Evolutionary conservation across 2,329 filamentous ascomycete species (phyloP), one percentile per base, ranked within the genome.

Genomic region (Venturia aucupariae): DNA sequence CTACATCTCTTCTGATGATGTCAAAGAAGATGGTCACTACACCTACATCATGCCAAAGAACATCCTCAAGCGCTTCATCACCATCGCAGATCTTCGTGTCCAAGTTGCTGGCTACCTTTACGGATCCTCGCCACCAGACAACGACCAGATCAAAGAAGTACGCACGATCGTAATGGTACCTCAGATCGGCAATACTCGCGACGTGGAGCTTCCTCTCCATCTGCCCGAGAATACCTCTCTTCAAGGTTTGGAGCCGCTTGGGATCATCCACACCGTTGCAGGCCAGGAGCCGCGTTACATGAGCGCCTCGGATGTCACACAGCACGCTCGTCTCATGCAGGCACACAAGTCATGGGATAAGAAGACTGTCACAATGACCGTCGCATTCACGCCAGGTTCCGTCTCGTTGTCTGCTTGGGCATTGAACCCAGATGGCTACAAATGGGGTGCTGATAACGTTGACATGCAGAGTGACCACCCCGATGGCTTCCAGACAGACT

Each of bases 21-120:
- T 93, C 68, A 90, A 92, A 63, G 85, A 94, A 68, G 92, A 96
- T 66, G 90, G 92, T 46, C 84, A 87, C 71, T 89, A 90, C 73
- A 99, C 93, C 0, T 99, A 97, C 72, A 90, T 99, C 71, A 97
- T 99, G 90, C 94, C 94, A 0, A 99, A 97, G 84, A 99, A 99
- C 75, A 88, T 99, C 60, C 84, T 99, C 71, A 97, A 96, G 83
- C 90, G 91, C 68, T 99, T 99, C 81, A 97, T 99, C 78, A 94
- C 90, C 30, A 95, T 99, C 72, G 89, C 94, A 59, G 94, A 99
- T 79, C 84, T 99, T 64, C 90, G 95, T 60, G 92, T 97, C 17
- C 94, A 99, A 77, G 92, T 99, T 61, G 92, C 93, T 19, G 94
- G 92, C 1, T 99, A 96, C 75, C 83, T 99, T 0, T 99, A 99